phyloP scores from a whole-genome alignment of 148 eudicot species.

The Vaccinium vitisidaea region DNA sequence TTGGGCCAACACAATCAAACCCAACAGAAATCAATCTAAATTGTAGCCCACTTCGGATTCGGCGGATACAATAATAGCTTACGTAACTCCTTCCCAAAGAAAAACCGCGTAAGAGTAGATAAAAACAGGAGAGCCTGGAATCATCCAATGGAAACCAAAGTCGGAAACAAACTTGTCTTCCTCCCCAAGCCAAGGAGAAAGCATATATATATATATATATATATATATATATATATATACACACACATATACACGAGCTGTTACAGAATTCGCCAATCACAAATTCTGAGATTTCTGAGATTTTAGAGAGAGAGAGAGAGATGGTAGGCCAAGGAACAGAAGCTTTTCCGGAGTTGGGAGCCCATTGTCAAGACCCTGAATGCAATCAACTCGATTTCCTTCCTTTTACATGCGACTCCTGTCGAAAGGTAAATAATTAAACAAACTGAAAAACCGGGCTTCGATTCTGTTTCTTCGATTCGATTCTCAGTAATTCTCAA shows the following conservation, averaged over 20 bases:
- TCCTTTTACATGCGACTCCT: conserved; percentile 76
- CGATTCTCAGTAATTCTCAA: not conserved
- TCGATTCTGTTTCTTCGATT: not conserved
- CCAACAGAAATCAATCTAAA: too few species aligned
- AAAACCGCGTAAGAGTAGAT: not conserved
- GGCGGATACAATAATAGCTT: not conserved
- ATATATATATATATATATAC: not conserved
- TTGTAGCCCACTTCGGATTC: too few species aligned
- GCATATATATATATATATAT: not conserved
- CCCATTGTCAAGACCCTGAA: conserved; percentile 62
- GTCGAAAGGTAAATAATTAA: conserved; percentile 47
- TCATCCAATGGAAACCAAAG: not conserved
- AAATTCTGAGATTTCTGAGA: not conserved
- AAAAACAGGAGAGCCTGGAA: conserved; percentile 2
- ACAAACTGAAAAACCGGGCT: too few species aligned
- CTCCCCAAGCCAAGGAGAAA: conserved; percentile 29
- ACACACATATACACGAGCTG: not conserved
- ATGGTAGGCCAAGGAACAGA: conserved; percentile 70
- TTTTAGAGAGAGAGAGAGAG: not conserved
- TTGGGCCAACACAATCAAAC: too few species aligned
- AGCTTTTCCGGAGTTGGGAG: conserved; percentile 78
- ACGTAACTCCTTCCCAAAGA: not conserved
- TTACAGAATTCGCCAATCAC: not conserved
- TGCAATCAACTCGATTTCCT: conserved; percentile 88
- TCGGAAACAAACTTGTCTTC: conserved; percentile 24